A percentile compares a stretch with the other conserved stretches of the same genome.
Evolutionary conservation across 148 eudicot genomes (phyloP).

Genomic region (Mesembryanthemum crystallinum): DNA sequence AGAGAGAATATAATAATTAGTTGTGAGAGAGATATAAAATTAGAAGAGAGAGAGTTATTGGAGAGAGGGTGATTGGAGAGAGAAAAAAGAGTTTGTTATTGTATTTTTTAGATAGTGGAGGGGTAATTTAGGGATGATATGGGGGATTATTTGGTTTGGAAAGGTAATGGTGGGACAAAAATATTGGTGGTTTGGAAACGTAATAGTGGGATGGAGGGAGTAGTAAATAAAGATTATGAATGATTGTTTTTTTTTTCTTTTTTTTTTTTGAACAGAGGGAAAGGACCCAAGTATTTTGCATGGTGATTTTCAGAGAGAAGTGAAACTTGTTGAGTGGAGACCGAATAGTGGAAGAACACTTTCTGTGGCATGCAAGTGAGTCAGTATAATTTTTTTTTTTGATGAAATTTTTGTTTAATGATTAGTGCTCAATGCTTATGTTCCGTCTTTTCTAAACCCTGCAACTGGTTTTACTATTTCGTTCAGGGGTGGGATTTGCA

Average conservation of each 20-base stretch:
- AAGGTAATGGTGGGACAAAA: too few species aligned
- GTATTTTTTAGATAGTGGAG: too few species aligned
- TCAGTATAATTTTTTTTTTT: background rate
- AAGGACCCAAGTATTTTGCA: conserved; percentile 73
- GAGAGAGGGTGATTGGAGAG: too few species aligned
- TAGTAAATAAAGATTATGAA: conserved; percentile 1
- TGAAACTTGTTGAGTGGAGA: conserved; percentile 89
- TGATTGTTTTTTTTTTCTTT: conserved; percentile 7
- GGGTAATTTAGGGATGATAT: too few species aligned
- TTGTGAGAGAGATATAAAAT: too few species aligned
- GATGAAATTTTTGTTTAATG: background rate
- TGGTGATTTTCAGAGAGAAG: conserved; percentile 72
- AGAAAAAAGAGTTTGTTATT: too few species aligned
- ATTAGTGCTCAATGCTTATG: conserved; percentile 6
- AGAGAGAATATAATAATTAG: too few species aligned
- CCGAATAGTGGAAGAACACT: conserved; percentile 95
- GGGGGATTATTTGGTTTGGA: too few species aligned
- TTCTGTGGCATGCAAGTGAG: conserved; percentile 96
- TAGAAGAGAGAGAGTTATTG: too few species aligned
- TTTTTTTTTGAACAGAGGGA: conserved; percentile 45
- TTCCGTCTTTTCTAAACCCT: background rate
- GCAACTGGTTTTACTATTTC: background rate
- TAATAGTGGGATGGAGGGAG: too few species aligned
- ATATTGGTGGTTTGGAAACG: too few species aligned
- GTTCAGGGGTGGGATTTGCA: conserved; percentile 87